Percentiles rank a stretch among this genome's conserved stretches.
Evolutionary conservation across 2,329 filamentous ascomycete genomes (phyloP).

Genomic region (Aspergillus sp.): DNA sequence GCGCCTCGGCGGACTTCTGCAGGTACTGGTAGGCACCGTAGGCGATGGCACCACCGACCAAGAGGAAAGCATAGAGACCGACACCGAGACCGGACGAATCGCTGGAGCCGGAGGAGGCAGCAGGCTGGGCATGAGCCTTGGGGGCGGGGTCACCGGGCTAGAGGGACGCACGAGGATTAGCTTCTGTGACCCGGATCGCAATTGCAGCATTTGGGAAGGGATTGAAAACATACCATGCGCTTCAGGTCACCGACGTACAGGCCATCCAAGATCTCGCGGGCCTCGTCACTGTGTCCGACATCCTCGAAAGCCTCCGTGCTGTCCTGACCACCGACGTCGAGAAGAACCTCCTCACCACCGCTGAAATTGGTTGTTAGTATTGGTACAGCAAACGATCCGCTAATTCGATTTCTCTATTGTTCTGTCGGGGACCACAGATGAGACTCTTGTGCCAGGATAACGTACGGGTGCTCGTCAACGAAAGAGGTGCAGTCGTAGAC

Average conservation of each 20-base stretch:
- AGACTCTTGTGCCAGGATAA: constrained; percentile 23
- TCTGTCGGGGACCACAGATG: neutral
- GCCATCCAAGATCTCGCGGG: constrained; percentile 83
- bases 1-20: constrained; percentile 46
- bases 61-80: constrained; percentile 76
- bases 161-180: neutral
- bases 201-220: neutral
- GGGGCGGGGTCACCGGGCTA: constrained; percentile 75
- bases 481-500: constrained; percentile 89
- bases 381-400: neutral
- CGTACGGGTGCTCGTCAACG: constrained; percentile 92
- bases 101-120: constrained; percentile 42
- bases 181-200: neutral
- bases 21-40: constrained; percentile 86
- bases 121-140: constrained; percentile 55
- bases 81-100: constrained; percentile 60
- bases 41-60: constrained; percentile 73
- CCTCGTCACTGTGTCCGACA: constrained; percentile 98
- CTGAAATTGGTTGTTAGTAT: constrained; percentile 48
- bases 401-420: neutral
- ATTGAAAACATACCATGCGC: constrained; percentile 63
- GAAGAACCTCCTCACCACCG: constrained; percentile 95
- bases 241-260: constrained; percentile 75
- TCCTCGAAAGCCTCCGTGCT: constrained; percentile 98
- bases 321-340: constrained; percentile 94